Base-by-base conservation (phyloP, 2,329 filamentous ascomycete species). In the Penicillium sp. region DNA sequence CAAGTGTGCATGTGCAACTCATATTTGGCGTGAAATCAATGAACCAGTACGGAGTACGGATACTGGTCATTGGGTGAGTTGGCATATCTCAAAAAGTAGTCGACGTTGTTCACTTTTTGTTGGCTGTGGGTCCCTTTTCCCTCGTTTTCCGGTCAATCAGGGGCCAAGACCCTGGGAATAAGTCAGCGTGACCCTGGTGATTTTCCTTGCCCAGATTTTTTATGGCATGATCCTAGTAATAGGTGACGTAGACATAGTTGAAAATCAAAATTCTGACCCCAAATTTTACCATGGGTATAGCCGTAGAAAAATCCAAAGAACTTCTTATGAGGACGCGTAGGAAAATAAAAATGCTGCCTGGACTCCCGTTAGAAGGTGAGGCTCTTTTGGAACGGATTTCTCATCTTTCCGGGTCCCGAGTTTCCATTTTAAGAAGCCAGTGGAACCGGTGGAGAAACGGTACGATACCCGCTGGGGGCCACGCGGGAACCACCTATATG, bases 341-440 rank as follows among this genome's bases (percentile, higher is more conserved):
- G 27, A 15, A 25, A 15, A 41, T 15, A 53, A 47, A 47, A 27
- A 25, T 15, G 50, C 25, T 53, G 41, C 39, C 50, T 53, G 41
- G 25, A 8, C 5, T 35, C n/a, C 35, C 8, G 17, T 38, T 10
- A 3, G 25, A 19, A 19, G n/a, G 41, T 56, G 53, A 51, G 55
- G 55, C 55, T 57, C 54, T 54, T 49, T 36, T 10, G 15, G 15
- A 27, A 33, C 41, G 43, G 45, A 19, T 36, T 35, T 10, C 23
- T 31, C 43, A 50, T 45, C 29, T 51, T 36, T 55, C 50, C 41
- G 50, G 23, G 15, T n/a, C 5, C 35, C 36, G 52, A 49, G n/a
- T 55, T 55, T 57, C 55, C 55, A 57, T 52, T 56, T 56, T 52
- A 57, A 53, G 42, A 57, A 53, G 2, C 3, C n/a, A 51, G 55